phyloP scores from a whole-genome alignment of 176 grass and related monocot species.

The Tillandsia fasciculata region DNA sequence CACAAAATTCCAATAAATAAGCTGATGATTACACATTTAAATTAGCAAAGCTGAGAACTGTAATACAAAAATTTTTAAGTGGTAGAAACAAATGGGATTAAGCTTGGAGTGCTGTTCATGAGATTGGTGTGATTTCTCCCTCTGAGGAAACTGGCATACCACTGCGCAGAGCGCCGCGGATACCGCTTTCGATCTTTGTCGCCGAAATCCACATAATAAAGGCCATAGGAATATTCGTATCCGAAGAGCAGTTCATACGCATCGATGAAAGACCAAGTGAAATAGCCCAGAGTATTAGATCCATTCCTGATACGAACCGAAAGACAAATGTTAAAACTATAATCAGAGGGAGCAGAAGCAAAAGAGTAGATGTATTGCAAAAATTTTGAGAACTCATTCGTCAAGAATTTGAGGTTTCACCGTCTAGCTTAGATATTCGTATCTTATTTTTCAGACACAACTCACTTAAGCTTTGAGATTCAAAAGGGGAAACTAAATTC shows the following conservation, averaged over 20 bases:
- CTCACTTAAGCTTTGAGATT: no score
- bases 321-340: neutral
- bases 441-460: no score
- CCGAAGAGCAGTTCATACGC: constrained; percentile 37
- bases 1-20: no score
- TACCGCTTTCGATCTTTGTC: constrained; percentile 20
- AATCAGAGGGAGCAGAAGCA: neutral
- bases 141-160: constrained; percentile 41
- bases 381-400: neutral
- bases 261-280: constrained; percentile 51
- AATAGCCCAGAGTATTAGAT: constrained; percentile 48
- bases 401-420: no score
- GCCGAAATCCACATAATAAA: constrained; percentile 38
- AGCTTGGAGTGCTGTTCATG: neutral
- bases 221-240: constrained; percentile 25
- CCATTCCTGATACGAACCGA: constrained; percentile 28
- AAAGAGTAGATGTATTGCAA: neutral
- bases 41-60: no score
- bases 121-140: no score
- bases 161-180: constrained; percentile 35
- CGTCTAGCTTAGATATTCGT: no score
- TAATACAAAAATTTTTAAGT: no score
- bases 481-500: no score
- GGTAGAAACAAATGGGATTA: no score
- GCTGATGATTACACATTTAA: no score